A percentile compares a stretch with the other conserved stretches of the same genome.
These are phyloP conservation scores for Agroathelia rolfsii DNA, from an alignment of 1,284 basidiomycete species.

Conservation along the genomic window DNA sequence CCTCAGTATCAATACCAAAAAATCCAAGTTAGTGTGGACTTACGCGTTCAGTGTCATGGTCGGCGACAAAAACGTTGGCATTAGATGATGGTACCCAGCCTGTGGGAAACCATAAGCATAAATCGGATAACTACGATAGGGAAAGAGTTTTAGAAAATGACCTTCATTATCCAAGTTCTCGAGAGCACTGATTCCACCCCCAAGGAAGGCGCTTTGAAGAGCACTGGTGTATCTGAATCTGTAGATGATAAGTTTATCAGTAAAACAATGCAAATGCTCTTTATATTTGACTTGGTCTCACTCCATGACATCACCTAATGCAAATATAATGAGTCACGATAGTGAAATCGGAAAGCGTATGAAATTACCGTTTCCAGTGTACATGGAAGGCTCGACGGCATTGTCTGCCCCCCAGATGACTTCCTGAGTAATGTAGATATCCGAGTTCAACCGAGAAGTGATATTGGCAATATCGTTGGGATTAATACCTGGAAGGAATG, in stretches of 20 bases:
- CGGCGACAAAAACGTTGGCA: conserved; percentile 29
- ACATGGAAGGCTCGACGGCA: conserved; percentile 17
- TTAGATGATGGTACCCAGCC: conserved; percentile 19
- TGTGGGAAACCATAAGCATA: conserved; percentile 6
- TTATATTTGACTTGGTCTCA: conserved; percentile 8
- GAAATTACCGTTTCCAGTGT: conserved; percentile 16
- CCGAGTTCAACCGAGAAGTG: conserved; percentile 13
- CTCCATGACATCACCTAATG: conserved; percentile 20
- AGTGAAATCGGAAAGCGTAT: background rate
- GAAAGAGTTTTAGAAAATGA: conserved; percentile 6
- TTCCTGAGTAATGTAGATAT: conserved; percentile 15
- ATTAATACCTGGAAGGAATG: conserved; percentile 13
- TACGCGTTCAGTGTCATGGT: conserved; percentile 28
- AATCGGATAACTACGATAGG: background rate
- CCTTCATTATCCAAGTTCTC: conserved; percentile 17
- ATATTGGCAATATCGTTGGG: conserved; percentile 17
- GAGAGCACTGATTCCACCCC: conserved; percentile 15
- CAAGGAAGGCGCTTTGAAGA: conserved; percentile 19
- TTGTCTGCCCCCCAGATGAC: conserved; percentile 15
- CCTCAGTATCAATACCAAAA: conserved; percentile 1
- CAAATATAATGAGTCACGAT: conserved; percentile 2
- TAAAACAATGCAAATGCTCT: background rate
- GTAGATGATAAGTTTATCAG: background rate
- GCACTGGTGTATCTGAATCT: conserved; percentile 23
- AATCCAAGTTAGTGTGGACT: conserved; percentile 1